Evolutionary conservation across 192 early-diverging fungal species (phyloP).

Genomic region (Funneliformis mosseae): DNA sequence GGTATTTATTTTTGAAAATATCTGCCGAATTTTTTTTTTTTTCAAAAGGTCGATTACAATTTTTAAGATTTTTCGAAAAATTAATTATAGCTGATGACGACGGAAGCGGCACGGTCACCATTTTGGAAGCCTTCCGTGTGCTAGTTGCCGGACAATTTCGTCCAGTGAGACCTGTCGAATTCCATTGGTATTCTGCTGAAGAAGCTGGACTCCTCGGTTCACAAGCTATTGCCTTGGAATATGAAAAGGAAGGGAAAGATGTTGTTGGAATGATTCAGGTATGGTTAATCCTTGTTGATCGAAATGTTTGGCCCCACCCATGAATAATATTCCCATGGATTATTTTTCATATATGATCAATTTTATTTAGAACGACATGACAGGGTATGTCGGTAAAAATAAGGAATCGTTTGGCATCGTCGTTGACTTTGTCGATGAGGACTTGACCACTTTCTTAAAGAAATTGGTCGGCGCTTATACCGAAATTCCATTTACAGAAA

Average conservation of each 20-base stretch:
- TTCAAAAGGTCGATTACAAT: no score
- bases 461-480: constrained; percentile 66
- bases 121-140: constrained; percentile 83
- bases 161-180: constrained; percentile 84
- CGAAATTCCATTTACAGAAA: constrained; percentile 64
- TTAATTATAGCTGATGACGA: constrained; percentile 65
- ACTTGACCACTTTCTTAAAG: constrained; percentile 55
- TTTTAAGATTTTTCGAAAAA: no score
- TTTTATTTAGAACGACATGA: constrained; percentile 79
- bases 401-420: constrained; percentile 77
- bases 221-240: constrained; percentile 77
- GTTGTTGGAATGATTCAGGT: constrained; percentile 84
- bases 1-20: constrained; percentile 43
- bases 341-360: not conserved
- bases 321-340: not conserved
- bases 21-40: no score
- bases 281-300: not conserved
- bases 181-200: constrained; percentile 95
- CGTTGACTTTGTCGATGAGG: constrained; percentile 77
- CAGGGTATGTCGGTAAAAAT: constrained; percentile 73
- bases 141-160: constrained; percentile 68
- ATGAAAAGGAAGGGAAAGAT: constrained; percentile 55
- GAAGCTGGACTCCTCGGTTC: constrained; percentile 89
- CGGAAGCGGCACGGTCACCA: constrained; percentile 90
- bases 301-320: not conserved